These are phyloP conservation scores for Kurtzmaniella quercitrusa DNA, from an alignment of 1,139 yeast species.

Conservation along the genomic window DNA sequence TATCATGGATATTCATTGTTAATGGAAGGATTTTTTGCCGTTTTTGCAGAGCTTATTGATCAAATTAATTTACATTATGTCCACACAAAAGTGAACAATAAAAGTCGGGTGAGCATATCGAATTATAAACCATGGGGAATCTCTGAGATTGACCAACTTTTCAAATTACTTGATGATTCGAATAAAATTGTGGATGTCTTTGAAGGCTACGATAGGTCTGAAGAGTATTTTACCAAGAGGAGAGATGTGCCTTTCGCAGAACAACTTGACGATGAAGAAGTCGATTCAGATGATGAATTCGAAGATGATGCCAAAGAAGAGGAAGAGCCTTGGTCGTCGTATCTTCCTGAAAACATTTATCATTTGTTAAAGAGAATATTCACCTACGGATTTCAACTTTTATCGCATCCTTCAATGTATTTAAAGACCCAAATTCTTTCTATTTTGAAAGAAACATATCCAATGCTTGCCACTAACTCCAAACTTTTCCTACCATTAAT, in stretches of 20 bases:
- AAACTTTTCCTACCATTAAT: constrained; percentile 61
- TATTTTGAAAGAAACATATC: constrained; percentile 48
- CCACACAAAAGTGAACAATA: constrained; percentile 16
- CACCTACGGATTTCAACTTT: constrained; percentile 64
- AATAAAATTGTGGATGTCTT: constrained; percentile 32
- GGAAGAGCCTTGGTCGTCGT: constrained; percentile 52
- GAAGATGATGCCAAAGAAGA: constrained; percentile 23
- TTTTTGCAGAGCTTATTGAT: constrained; percentile 60
- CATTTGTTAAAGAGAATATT: constrained; percentile 56
- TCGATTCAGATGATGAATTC: constrained; percentile 34
- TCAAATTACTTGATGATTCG: constrained; percentile 36
- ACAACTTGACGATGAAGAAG: constrained; percentile 32
- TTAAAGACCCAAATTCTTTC: constrained; percentile 55
- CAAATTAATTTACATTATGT: constrained; percentile 47
- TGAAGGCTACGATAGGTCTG: constrained; percentile 25
- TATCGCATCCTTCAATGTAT: constrained; percentile 62
- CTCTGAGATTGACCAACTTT: constrained; percentile 31
- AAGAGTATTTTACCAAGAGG: constrained; percentile 32
- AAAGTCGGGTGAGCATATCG: constrained; percentile 15
- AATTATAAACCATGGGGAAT: constrained; percentile 56
- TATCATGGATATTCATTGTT: constrained; percentile 77
- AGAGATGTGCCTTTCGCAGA: constrained; percentile 35
- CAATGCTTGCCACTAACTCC: constrained; percentile 61
- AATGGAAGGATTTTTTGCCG: constrained; percentile 70
- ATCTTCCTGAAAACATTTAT: constrained; percentile 59